Conservation (phyloP, 2,329 filamentous ascomycete genomes). For the Alternaria sp. region DNA sequence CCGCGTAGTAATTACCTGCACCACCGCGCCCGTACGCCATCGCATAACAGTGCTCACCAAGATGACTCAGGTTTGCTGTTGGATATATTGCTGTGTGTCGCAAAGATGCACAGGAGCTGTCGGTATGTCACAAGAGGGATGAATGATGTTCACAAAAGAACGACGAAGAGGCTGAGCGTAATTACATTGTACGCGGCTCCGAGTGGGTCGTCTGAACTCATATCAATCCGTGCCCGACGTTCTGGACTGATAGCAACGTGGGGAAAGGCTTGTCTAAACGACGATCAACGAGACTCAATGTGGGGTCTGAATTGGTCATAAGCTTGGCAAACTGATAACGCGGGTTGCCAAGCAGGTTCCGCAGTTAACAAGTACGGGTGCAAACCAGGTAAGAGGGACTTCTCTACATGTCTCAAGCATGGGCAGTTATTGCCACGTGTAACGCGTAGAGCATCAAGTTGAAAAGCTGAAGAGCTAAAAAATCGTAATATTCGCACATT, state of each 20-base stretch:
- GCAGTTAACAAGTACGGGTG: neutral
- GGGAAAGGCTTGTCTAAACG: slow-evolving; percentile 32
- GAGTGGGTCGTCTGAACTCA: slow-evolving; percentile 23
- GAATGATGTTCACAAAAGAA: neutral
- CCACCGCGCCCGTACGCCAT: slow-evolving; percentile 55
- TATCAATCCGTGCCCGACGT: slow-evolving; percentile 10
- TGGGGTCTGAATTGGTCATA: slow-evolving; percentile 41
- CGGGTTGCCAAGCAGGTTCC: slow-evolving; percentile 7
- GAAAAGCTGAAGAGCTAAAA: slow-evolving; percentile 13
- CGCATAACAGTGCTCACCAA: neutral
- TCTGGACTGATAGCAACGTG: slow-evolving; percentile 32
- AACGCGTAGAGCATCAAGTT: neutral
- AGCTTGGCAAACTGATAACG: slow-evolving; percentile 33
- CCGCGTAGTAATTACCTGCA: slow-evolving; percentile 55
- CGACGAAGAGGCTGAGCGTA: neutral
- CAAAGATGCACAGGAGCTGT: neutral
- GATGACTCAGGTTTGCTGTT: neutral
- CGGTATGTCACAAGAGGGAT: neutral
- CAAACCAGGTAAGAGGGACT: neutral
- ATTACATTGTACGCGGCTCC: slow-evolving; percentile 18
- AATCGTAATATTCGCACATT: slow-evolving; percentile 24
- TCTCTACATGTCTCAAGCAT: neutral
- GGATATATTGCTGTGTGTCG: neutral
- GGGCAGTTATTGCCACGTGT: neutral
- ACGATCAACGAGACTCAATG: slow-evolving; percentile 15